Evolutionary conservation across 257 asterid species (phyloP).

Genomic region (Plectranthus barbatus): DNA sequence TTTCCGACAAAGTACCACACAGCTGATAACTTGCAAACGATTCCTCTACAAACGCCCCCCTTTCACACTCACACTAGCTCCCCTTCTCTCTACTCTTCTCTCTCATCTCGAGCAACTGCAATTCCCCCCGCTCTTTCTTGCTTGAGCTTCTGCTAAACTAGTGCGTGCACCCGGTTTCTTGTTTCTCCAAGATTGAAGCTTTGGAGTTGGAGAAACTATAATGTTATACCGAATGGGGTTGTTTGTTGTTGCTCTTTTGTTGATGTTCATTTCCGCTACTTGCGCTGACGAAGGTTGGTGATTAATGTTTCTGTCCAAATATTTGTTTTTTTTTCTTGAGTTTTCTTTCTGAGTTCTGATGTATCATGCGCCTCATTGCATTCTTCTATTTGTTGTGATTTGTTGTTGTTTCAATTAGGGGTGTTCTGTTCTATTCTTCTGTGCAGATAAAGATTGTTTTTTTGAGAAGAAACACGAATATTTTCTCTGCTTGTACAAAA

Average conservation of each 20-base stretch:
- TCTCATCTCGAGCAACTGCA: not conserved
- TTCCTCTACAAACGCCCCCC: not conserved
- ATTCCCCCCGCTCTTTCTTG: constrained; percentile 6
- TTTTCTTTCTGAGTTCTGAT: too few species aligned
- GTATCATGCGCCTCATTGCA: not conserved
- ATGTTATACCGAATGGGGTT: constrained; percentile 23
- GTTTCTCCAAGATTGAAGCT: constrained; percentile 36
- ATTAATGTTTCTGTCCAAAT: too few species aligned
- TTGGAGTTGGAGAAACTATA: constrained; percentile 20
- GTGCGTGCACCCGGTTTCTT: too few species aligned
- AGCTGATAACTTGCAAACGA: not conserved
- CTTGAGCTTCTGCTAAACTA: constrained; percentile 3
- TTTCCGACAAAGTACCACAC: constrained; percentile 15
- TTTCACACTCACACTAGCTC: not conserved
- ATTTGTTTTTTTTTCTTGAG: not conserved
- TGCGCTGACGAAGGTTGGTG: constrained; percentile 60
- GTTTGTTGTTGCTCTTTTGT: constrained; percentile 26
- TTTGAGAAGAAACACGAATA: too few species aligned
- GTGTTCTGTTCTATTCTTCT: not conserved
- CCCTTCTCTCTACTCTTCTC: too few species aligned
- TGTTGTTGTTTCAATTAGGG: not conserved
- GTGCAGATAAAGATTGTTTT: not conserved
- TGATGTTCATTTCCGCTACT: constrained; percentile 31
- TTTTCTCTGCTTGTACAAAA: too few species aligned
- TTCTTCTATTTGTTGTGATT: too few species aligned